Base-by-base conservation (phyloP, 352 stramenopile genomes). In the Phytophthora sansomeana region DNA sequence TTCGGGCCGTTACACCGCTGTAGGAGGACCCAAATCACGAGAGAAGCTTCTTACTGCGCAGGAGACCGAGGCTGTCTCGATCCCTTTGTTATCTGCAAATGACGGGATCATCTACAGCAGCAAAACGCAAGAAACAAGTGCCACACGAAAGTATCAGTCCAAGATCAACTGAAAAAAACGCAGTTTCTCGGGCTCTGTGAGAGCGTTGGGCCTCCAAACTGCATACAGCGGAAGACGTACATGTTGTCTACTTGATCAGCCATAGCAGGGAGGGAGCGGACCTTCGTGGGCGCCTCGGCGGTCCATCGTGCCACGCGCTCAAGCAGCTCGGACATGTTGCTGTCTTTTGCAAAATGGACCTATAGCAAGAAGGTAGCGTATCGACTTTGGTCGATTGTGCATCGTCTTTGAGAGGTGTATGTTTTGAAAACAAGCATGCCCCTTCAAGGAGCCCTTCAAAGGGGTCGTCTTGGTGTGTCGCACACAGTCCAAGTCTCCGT, bases 271-370 rank as follows among this genome's bases (percentile, higher is more conserved):
- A 16, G 4, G 1, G 10, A 32, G 52, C 41, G n/a, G 24, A 90
- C 85, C 75, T 84, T 85, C 19, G 74, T 70, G 26, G 85, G 83
- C 17, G 81, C 83, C 74, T 93, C 83, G n/a, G 76, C 72, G 14
- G 83, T 78, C 85, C 85, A 93, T 80, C 82, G 83, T 72, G 88
- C 83, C 26, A 93, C 55, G 49, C 83, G 82, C 67, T 89, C 75
- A 0, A 93, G 80, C 57, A 93, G 80, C 62, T 91, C 81, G 8
- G 85, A 78, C 84, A 92, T 92, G 14, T 26, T 55, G 13, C 26
- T 28, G 16, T 29, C 10, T 13, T 24, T 58, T 21, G 29, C 16
- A 56, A 65, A 68, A 57, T 56, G 46, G 13, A 4, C 41, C 49
- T 58, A 64, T 65, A 24, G 44, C 28, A 47, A 55, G 38, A 42